Evolutionary conservation across 345 rosid genomes (phyloP), one percentile per base, ranked within the genome.

Genomic region (Passiflora organensis): DNA sequence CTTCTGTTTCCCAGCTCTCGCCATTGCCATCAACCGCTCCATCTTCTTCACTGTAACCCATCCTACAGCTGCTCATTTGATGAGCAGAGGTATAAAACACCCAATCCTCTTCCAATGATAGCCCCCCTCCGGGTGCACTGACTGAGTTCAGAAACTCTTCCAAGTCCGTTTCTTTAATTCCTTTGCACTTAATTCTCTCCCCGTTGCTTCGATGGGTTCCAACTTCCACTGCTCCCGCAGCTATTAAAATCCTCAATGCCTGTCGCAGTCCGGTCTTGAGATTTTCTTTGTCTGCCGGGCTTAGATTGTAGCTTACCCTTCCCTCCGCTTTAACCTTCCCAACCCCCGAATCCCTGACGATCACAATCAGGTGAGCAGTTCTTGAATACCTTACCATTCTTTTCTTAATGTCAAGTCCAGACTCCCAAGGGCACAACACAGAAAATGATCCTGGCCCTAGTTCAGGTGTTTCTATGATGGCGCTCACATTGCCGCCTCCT

Each of bases 11-110:
- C 87, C 87, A 84, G 39, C 77, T 81, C 77, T 84, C 85, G 10
- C 87, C 83, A 1, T 69, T 71, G 65, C 63, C 76, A 60, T 81
- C 85, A 19, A 84, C 76, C 1, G 85, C 91, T 9, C 87, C 91
- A 32, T 76, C 76, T 43, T 64, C 62, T 14, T 59, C 65, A n/a
- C 41, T 63, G 9, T 6, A 20, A 48, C 85, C 91, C 80, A 84
- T 84, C 69, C 76, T 77, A 57, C 91, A 81, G 48, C 91, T 84
- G 22, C 91, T 78, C 91, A 84, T 79, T 59, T 81, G 91, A 66
- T 84, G 91, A 0, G 87, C 91, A 0, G 91, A 76, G 53, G 55
- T 20, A 65, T 74, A 66, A 0, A 63, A 1, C 58, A 46, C 39
- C 85, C 87, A 78, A 19, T 77, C 54, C 66, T 84, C 41, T 1